Evolutionary conservation across 768 basidiomycete genomes (phyloP).

Genomic region (Mycena maculata): DNA sequence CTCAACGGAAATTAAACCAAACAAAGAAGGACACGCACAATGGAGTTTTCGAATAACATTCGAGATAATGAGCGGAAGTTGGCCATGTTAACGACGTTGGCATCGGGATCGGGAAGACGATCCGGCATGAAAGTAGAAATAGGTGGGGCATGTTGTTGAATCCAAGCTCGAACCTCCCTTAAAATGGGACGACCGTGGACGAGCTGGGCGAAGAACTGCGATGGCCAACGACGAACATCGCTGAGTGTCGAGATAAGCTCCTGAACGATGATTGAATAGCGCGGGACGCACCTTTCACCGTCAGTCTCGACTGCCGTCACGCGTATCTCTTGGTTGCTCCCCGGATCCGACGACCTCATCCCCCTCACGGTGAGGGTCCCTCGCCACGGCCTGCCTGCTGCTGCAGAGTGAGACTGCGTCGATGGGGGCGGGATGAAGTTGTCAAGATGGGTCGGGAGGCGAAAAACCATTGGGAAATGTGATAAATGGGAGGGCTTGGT

Average conservation of each 20-base stretch:
- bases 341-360: conserved; percentile 59
- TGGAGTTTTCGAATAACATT: conserved; percentile 62
- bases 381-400: conserved; percentile 64
- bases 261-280: conserved; percentile 33
- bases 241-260: conserved; percentile 41
- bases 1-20: not conserved
- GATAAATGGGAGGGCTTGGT: conserved; percentile 42
- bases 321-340: conserved; percentile 62
- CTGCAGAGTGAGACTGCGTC: conserved; percentile 49
- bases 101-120: conserved; percentile 61
- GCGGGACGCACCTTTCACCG: conserved; percentile 71
- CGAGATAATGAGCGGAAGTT: conserved; percentile 67
- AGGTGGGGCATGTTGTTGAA: conserved; percentile 57
- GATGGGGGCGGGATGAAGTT: conserved; percentile 67
- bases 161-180: conserved; percentile 63
- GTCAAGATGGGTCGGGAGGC: conserved; percentile 71
- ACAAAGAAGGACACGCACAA: conserved; percentile 50
- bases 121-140: conserved; percentile 75
- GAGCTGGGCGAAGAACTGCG: conserved; percentile 57
- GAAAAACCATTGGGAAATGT: conserved; percentile 63
- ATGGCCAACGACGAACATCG: conserved; percentile 68
- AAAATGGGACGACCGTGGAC: conserved; percentile 55
- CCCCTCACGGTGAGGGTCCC: conserved; percentile 65
- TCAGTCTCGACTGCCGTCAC: conserved; percentile 78
- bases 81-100: conserved; percentile 62